Conservation (phyloP, 768 basidiomycete species). For the Russula emetica region DNA sequence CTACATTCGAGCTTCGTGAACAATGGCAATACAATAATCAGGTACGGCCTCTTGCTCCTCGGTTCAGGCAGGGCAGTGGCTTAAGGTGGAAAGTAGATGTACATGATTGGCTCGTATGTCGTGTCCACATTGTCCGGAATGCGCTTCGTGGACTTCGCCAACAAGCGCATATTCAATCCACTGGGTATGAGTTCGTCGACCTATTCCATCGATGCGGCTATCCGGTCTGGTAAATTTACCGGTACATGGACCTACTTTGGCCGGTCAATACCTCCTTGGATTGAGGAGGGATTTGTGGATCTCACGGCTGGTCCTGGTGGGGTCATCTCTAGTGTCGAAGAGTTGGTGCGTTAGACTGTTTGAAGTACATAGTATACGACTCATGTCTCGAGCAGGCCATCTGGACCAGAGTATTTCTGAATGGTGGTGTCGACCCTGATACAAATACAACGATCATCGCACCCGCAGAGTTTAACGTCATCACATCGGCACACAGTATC, state of each 20-base stretch:
- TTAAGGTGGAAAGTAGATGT: constrained; percentile 36
- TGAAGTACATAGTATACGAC: neutral
- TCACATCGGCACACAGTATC: constrained; percentile 36
- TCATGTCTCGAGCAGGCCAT: constrained; percentile 32
- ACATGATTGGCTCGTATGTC: constrained; percentile 36
- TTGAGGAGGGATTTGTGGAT: constrained; percentile 29
- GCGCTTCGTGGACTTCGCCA: constrained; percentile 40
- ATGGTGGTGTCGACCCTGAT: constrained; percentile 33
- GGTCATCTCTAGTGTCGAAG: constrained; percentile 41
- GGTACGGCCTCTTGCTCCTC: constrained; percentile 26
- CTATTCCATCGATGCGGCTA: constrained; percentile 36
- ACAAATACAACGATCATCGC: constrained; percentile 38
- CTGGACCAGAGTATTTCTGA: constrained; percentile 40
- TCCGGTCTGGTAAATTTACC: constrained; percentile 33
- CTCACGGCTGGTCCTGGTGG: constrained; percentile 41
- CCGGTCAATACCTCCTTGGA: constrained; percentile 35
- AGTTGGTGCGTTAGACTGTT: constrained; percentile 37
- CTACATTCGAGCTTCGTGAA: constrained; percentile 39
- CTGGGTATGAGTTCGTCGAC: constrained; percentile 43
- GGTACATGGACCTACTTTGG: constrained; percentile 37
- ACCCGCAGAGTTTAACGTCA: constrained; percentile 30
- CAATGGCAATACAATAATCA: constrained; percentile 41
- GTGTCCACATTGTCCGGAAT: constrained; percentile 35
- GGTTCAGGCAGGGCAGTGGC: too few species aligned
- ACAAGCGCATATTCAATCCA: constrained; percentile 40